Evolutionary conservation across 805 yeast species (phyloP).

Genomic region (Wickerhamiella spandovensis): DNA sequence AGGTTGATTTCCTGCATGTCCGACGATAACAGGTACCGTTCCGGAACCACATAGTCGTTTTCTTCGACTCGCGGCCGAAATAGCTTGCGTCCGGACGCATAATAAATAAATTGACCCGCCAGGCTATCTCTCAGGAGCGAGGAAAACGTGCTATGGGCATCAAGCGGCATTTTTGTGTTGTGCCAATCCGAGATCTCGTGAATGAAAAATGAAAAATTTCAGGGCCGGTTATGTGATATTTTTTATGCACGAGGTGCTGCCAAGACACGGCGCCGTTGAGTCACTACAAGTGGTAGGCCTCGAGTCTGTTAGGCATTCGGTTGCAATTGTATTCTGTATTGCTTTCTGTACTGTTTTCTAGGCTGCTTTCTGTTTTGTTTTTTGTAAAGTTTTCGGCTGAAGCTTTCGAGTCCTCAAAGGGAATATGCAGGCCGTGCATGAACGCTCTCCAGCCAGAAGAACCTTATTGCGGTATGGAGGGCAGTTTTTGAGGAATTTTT

Average conservation of each 20-base stretch:
- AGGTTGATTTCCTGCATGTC: background rate
- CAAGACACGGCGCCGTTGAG: background rate
- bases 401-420: too few species aligned
- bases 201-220: background rate
- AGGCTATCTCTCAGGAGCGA: background rate
- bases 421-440: too few species aligned
- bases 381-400: too few species aligned
- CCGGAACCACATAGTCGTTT: background rate
- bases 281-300: too few species aligned
- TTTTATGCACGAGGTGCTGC: background rate
- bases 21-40: background rate
- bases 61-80: background rate
- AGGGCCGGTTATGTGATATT: background rate
- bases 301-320: too few species aligned
- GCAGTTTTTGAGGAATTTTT: too few species aligned
- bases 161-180: background rate
- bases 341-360: too few species aligned
- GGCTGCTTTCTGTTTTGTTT: too few species aligned
- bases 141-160: background rate
- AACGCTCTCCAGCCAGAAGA: too few species aligned
- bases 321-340: too few species aligned
- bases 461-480: too few species aligned
- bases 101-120: background rate
- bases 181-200: background rate
- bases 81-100: background rate